Conservation (phyloP, 1,284 basidiomycete genomes). For the Chiua sp. region DNA sequence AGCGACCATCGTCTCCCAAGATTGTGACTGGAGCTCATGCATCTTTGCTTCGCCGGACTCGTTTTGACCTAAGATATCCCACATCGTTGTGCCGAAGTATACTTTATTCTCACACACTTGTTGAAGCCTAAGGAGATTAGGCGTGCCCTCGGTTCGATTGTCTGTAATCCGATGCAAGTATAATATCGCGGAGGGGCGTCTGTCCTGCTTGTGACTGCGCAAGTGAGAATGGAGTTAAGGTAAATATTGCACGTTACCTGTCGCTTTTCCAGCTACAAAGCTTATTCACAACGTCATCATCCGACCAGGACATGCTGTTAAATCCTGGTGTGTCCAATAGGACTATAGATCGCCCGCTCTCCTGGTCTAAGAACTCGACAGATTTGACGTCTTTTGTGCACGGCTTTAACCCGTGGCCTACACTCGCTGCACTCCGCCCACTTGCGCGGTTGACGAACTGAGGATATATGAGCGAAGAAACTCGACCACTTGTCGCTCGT, state of each 20-base stretch:
- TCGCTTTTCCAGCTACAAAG: slow-evolving; percentile 22
- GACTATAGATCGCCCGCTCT: not conserved
- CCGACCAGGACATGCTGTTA: slow-evolving; percentile 5
- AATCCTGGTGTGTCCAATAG: slow-evolving; percentile 5
- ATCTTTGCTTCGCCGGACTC: slow-evolving; percentile 17
- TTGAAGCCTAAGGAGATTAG: slow-evolving; percentile 49
- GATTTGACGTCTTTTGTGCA: slow-evolving; percentile 18
- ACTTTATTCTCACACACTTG: slow-evolving; percentile 30
- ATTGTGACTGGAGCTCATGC: slow-evolving; percentile 23
- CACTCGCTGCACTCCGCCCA: slow-evolving; percentile 14
- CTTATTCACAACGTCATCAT: slow-evolving; percentile 23
- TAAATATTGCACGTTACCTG: not conserved
- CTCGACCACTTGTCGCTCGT: not conserved
- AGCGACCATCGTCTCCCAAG: slow-evolving; percentile 2
- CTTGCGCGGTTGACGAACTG: slow-evolving; percentile 31
- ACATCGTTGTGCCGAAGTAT: slow-evolving; percentile 46
- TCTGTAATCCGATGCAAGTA: slow-evolving; percentile 57
- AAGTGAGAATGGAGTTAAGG: not conserved
- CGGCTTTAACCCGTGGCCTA: slow-evolving; percentile 19
- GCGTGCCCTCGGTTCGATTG: slow-evolving; percentile 47
- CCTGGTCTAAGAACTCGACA: not conserved
- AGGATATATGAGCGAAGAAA: not conserved
- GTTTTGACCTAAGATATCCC: slow-evolving; percentile 12
- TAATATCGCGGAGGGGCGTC: slow-evolving; percentile 45
- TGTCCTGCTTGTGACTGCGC: slow-evolving; percentile 38